Conservation (phyloP, 345 rosid genomes). For the Moricandia moricandioides region DNA sequence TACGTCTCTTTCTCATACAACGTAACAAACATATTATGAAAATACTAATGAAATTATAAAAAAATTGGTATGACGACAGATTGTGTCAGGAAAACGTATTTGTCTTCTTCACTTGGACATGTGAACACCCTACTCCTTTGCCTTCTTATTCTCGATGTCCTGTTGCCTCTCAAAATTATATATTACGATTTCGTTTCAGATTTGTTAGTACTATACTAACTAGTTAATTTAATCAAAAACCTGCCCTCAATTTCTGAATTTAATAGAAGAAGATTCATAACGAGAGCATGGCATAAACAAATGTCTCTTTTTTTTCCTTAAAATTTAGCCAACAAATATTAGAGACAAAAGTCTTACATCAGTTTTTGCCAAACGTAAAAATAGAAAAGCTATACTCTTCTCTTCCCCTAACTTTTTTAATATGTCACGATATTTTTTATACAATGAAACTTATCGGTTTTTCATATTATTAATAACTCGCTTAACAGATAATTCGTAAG, state of each 20-base stretch:
- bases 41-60: neutral
- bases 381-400: neutral
- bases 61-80: slow-evolving; percentile 19
- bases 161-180: neutral
- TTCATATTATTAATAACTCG: neutral
- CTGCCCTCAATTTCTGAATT: neutral
- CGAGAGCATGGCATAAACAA: neutral
- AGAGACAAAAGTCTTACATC: too few species aligned
- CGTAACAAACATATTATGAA: neutral
- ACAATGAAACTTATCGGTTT: neutral
- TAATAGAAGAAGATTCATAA: neutral
- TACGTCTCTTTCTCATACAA: slow-evolving; percentile 20
- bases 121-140: slow-evolving; percentile 35
- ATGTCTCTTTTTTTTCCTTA: too few species aligned
- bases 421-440: neutral
- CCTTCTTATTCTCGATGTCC: slow-evolving; percentile 33
- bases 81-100: slow-evolving; percentile 45
- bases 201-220: slow-evolving; percentile 11
- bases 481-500: neutral
- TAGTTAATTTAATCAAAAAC: neutral
- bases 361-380: too few species aligned
- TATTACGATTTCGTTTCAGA: slow-evolving; percentile 18
- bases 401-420: neutral
- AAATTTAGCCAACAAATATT: too few species aligned
- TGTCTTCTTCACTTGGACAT: slow-evolving; percentile 42